These are phyloP conservation scores for Amaranthus palmeri DNA, from an alignment of 148 eudicot species.

Conservation along the genomic window DNA sequence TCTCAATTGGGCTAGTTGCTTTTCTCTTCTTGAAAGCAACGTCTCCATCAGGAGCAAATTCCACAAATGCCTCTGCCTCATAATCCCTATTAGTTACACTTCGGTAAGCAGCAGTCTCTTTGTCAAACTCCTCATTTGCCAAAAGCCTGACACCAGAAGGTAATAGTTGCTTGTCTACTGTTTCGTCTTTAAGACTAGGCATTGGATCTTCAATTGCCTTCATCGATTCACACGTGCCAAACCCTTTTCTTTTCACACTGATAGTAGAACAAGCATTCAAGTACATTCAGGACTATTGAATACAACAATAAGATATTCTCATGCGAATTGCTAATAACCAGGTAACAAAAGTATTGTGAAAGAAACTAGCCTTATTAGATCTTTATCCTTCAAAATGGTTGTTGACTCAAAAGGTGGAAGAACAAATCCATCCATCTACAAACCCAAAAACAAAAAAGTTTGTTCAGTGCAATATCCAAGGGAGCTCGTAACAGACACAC, in stretches of 20 bases:
- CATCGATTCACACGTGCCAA: constrained; percentile 15
- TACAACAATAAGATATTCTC: neutral
- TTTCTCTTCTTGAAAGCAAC: constrained; percentile 57
- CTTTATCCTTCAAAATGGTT: constrained; percentile 66
- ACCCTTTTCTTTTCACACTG: constrained; percentile 63
- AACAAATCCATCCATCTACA: constrained; percentile 87
- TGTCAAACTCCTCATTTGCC: constrained; percentile 55
- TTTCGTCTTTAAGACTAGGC: constrained; percentile 27
- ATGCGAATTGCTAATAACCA: neutral
- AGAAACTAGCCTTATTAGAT: constrained; percentile 58
- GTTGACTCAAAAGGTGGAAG: constrained; percentile 80
- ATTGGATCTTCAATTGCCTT: constrained; percentile 28
- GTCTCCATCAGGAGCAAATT: constrained; percentile 24
- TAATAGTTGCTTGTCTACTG: constrained; percentile 39
- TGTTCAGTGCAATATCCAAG: constrained; percentile 1
- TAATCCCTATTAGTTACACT: constrained; percentile 44
- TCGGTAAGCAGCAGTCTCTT: constrained; percentile 49
- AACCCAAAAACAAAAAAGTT: constrained; percentile 40
- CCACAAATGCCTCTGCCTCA: constrained; percentile 23
- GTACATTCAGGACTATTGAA: neutral
- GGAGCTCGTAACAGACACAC: neutral
- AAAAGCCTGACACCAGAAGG: constrained; percentile 42
- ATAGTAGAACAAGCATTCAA: constrained; percentile 8
- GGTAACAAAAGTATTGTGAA: constrained; percentile 1
- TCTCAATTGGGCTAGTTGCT: constrained; percentile 42